Evolutionary conservation across 75 land plant genomes (phyloP), one percentile per base, ranked within the genome.

Genomic region (Ceratopteris richardii): DNA sequence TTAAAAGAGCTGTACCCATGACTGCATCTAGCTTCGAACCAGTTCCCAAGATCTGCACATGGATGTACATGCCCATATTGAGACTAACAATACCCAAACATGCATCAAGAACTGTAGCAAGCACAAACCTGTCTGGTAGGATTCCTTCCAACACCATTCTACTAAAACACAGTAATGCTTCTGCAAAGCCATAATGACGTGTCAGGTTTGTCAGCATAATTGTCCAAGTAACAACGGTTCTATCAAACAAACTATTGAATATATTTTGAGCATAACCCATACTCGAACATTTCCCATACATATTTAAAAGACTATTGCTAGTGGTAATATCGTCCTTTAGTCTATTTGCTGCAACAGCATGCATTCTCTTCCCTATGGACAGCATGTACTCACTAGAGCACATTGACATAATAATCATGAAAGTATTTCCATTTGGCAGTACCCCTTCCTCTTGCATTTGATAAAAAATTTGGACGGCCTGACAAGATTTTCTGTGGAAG

Each of bases 1-100:
- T 79, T 36, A 88, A 2, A 14, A 88, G 77, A 36, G 84, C 67
- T 59, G 79, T 84, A 20, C 67, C 74, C 30, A 87, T 60, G 29
- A 73, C 39, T 4, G 72, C 16, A 40, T 73, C 86, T 20, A 40
- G 1, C 6, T 58, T 0, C 12, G 22, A 18, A 6, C 4, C 17
- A 5, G 14, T 46, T 5, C 50, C 22, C 22, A 46, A n/a, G 14
- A 46, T 46, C 22, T 17, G 22, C 18, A 17, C 67, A 30, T 65
- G 67, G 13, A 67, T 31, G 17, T 42, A 14, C 33, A 24, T 56
- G 6, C 61, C 68, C 33, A 18, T 23, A 18, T 66, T 29, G n/a
- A 66, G 25, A 56, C 44, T 61, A n/a, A 14, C 37, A 14, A 44
- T 14, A 13, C 31, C 40, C 29, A 17, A 16, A 37, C 63, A 67